Percentiles rank a stretch among this genome's conserved stretches.
Evolutionary conservation across 1,284 basidiomycete species (phyloP).

Genomic region (Papiliotrema laurentii): DNA sequence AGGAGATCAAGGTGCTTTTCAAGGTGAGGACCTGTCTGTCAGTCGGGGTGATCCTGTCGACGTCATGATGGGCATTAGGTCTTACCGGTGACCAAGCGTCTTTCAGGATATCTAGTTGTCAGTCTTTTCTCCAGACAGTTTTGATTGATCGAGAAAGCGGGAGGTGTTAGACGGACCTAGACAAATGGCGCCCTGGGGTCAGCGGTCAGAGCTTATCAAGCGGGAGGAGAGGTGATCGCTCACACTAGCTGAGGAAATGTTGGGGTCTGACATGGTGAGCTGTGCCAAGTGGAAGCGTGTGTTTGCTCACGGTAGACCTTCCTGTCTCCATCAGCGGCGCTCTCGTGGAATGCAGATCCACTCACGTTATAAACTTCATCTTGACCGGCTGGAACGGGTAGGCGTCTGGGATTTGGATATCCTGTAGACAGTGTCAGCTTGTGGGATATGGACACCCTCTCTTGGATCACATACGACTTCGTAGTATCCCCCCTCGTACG

Average conservation of each 20-base stretch:
- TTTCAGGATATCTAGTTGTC: conserved; percentile 63
- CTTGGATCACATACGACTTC: conserved; percentile 66
- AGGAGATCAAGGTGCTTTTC: conserved; percentile 92
- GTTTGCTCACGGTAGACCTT: conserved; percentile 76
- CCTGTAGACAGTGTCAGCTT: conserved; percentile 52
- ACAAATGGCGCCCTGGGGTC: conserved; percentile 47
- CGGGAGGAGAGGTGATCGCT: conserved; percentile 10
- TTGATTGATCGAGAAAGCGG: neutral
- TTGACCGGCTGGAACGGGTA: conserved; percentile 98
- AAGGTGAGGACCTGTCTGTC: conserved; percentile 77
- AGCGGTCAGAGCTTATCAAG: conserved; percentile 4
- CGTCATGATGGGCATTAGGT: no score
- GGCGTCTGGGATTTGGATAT: conserved; percentile 88
- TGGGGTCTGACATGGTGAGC: conserved; percentile 57
- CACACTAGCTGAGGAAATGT: conserved; percentile 85
- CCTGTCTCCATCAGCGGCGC: conserved; percentile 23
- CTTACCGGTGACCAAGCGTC: conserved; percentile 68
- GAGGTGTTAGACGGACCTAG: conserved; percentile 19
- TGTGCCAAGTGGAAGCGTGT: neutral
- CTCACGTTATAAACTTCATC: conserved; percentile 88
- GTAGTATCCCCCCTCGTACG: conserved; percentile 89
- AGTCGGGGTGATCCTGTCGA: no score
- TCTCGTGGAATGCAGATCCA: conserved; percentile 7
- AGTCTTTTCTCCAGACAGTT: neutral
- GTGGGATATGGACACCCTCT: no score